Conservation (phyloP, 495 filamentous ascomycete species). For the Neurospora sp. region DNA sequence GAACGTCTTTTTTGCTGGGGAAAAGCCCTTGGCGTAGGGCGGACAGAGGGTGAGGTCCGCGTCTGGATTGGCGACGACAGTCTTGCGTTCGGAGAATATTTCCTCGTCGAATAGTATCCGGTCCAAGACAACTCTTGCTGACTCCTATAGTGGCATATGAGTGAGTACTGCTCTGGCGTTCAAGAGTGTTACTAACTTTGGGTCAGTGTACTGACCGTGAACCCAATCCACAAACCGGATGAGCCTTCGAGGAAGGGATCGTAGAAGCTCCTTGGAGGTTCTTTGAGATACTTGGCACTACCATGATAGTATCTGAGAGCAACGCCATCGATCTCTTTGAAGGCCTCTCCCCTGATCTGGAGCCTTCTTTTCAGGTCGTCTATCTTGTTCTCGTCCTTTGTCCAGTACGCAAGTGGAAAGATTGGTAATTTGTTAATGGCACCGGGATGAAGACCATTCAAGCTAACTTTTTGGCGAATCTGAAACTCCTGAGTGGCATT, state of each 20-base stretch:
- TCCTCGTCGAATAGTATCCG: constrained; percentile 24
- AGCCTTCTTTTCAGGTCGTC: neutral
- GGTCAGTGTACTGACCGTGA: neutral
- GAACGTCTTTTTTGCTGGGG: constrained; percentile 75
- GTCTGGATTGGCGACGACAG: constrained; percentile 13
- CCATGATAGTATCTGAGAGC: neutral
- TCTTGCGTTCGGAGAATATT: constrained; percentile 12
- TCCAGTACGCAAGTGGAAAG: neutral
- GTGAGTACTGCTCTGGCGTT: neutral
- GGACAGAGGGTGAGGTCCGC: constrained; percentile 31
- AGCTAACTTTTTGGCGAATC: constrained; percentile 1
- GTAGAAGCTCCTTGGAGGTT: neutral
- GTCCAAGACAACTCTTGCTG: neutral
- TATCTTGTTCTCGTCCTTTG: neutral
- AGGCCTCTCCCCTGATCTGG: neutral
- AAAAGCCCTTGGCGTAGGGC: constrained; percentile 64
- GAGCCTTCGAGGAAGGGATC: neutral
- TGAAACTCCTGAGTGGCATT: neutral
- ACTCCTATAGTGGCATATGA: neutral
- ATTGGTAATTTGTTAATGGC: neutral
- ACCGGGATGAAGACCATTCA: neutral
- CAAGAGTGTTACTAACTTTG: neutral
- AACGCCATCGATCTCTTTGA: neutral
- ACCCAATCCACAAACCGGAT: neutral
- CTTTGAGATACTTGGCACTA: neutral